phyloP scores from a whole-genome alignment of 2,329 filamentous ascomycete species.

The Cryphonectria radicalis region DNA sequence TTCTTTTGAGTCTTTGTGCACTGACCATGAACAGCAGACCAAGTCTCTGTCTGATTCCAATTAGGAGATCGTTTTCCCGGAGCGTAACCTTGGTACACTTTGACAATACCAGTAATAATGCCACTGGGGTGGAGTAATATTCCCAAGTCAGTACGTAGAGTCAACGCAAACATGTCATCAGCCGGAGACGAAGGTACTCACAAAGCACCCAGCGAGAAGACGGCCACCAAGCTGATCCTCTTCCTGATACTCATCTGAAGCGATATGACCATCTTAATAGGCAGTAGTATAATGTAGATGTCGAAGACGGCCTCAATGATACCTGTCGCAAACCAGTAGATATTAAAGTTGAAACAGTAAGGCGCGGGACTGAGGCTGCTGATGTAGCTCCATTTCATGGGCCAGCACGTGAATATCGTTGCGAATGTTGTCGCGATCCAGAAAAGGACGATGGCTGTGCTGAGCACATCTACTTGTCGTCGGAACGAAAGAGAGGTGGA shows the following conservation, averaged over 20 bases:
- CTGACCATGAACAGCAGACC: conserved; percentile 24
- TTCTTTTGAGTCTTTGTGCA: background rate
- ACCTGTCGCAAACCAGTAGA: conserved; percentile 31
- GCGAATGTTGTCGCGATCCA: conserved; percentile 32
- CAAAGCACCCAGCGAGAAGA: background rate
- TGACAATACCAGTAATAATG: conserved; percentile 20
- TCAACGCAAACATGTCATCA: background rate
- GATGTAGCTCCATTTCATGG: conserved; percentile 32
- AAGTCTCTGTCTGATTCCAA: conserved; percentile 14
- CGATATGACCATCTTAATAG: conserved; percentile 6
- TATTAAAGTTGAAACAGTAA: conserved; percentile 36
- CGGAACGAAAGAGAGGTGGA: conserved; percentile 34
- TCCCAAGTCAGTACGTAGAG: background rate
- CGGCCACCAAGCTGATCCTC: conserved; percentile 3
- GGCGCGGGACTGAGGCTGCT: conserved; percentile 29
- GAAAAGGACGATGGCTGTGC: conserved; percentile 31
- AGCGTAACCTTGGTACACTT: conserved; percentile 3
- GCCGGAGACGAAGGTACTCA: too few relatives aligned
- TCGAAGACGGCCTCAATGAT: conserved; percentile 19
- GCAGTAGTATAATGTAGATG: conserved; percentile 17
- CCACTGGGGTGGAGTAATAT: background rate
- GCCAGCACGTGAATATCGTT: conserved; percentile 34
- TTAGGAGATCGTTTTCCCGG: conserved; percentile 16
- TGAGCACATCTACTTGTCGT: conserved; percentile 30
- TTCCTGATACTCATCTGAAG: conserved; percentile 16